These are phyloP conservation scores for Fonsecaea monophora DNA, from an alignment of 2,329 filamentous ascomycete genomes.

Conservation along the genomic window DNA sequence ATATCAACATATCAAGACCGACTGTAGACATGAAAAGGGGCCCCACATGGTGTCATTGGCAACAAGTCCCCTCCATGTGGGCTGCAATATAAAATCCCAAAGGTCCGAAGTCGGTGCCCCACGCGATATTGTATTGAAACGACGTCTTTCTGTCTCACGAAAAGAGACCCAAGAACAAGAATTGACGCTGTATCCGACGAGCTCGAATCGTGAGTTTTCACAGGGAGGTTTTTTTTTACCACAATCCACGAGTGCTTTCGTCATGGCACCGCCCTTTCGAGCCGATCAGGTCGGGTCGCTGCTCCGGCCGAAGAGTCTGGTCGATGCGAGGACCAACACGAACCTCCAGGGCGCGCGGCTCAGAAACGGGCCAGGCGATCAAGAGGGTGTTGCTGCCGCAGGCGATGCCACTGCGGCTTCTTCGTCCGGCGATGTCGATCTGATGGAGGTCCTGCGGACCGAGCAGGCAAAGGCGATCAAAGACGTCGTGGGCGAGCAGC, in stretches of 20 bases:
- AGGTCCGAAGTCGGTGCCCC: neutral
- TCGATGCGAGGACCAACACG: conserved; percentile 35
- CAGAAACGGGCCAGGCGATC: conserved; percentile 5
- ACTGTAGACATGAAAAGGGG: neutral
- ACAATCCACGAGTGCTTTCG: neutral
- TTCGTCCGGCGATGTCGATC: conserved; percentile 5
- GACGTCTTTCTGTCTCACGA: neutral
- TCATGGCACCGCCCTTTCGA: conserved; percentile 36
- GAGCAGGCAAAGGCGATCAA: conserved; percentile 34
- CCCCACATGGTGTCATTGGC: neutral
- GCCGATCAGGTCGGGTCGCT: conserved; percentile 43
- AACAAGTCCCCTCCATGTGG: neutral
- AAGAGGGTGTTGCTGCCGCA: conserved; percentile 13
- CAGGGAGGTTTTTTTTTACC: neutral
- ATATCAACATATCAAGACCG: neutral
- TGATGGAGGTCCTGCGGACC: conserved; percentile 2
- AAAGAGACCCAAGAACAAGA: neutral
- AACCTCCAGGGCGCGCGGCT: conserved; percentile 8
- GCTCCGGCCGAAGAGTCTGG: conserved; percentile 37
- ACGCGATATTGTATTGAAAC: neutral
- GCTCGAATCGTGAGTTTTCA: neutral
- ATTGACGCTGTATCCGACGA: neutral
- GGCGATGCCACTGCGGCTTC: neutral
- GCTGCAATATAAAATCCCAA: neutral
- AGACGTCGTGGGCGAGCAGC: conserved; percentile 36